These are phyloP conservation scores for Termitomyces bulborhizus DNA, from an alignment of 768 basidiomycete species.

Conservation along the genomic window DNA sequence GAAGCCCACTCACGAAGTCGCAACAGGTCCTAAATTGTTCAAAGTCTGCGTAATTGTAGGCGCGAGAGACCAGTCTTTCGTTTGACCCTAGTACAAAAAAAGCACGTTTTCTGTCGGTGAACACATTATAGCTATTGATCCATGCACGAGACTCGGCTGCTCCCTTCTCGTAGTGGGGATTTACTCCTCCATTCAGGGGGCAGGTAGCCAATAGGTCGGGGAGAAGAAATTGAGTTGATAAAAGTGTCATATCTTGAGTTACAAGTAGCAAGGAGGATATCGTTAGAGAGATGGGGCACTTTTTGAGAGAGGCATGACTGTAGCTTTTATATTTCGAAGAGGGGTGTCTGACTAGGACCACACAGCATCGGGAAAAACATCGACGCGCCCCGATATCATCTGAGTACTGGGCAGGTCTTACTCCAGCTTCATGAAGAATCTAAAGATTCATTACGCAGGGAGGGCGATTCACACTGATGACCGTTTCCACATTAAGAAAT, in stretches of 20 bases:
- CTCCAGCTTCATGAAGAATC: slow-evolving; percentile 24
- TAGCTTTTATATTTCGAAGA: slow-evolving; percentile 6
- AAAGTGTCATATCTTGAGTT: slow-evolving; percentile 14
- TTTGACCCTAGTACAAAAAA: slow-evolving; percentile 58
- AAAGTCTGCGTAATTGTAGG: slow-evolving; percentile 52
- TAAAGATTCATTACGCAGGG: slow-evolving; percentile 29
- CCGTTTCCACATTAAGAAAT: slow-evolving; percentile 23
- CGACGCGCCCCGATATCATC: slow-evolving; percentile 28
- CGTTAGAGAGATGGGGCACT: neutral
- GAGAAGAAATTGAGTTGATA: slow-evolving; percentile 37
- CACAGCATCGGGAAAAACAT: slow-evolving; percentile 20
- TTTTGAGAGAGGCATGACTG: neutral
- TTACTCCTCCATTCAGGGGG: slow-evolving; percentile 41
- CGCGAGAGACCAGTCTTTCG: slow-evolving; percentile 56
- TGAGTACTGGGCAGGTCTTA: slow-evolving; percentile 15
- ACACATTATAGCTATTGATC: slow-evolving; percentile 54
- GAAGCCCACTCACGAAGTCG: slow-evolving; percentile 43
- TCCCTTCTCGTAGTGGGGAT: slow-evolving; percentile 51
- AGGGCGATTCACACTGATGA: slow-evolving; percentile 18
- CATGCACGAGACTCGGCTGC: slow-evolving; percentile 54
- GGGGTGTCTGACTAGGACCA: slow-evolving; percentile 1
- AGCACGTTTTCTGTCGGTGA: slow-evolving; percentile 55
- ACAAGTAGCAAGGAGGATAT: slow-evolving; percentile 10
- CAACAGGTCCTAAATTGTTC: slow-evolving; percentile 55
- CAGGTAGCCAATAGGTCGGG: slow-evolving; percentile 50